Base-by-base conservation (phyloP, 768 basidiomycete genomes). In the Naganishia vaughanmartiniae region DNA sequence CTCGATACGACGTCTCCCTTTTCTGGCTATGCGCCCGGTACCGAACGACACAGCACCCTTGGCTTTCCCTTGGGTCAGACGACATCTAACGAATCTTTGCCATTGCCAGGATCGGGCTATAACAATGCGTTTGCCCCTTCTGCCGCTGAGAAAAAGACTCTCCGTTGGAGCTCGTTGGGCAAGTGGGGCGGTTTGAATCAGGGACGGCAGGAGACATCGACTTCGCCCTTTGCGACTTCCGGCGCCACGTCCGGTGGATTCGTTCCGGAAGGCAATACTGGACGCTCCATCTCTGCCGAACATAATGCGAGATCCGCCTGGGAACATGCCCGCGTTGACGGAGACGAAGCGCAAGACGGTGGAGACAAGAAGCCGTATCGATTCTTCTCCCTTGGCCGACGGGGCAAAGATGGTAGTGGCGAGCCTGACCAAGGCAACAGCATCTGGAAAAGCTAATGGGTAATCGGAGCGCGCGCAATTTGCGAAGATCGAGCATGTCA, bases 91-190 rank as follows among this genome's bases (percentile, higher is more conserved):
- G 80, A 81, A 51, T 75, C 75, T n/a, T 70, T 81, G 12, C 66
- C 68, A 51, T 55, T 74, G 14, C 60, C 73, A 9, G 73, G 73
- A 55, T 46, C 45, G 21, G 74, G 70, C 39, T 67, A 76, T 73
- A 46, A 48, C 70, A 39, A 75, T 71, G 34, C 80, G 71, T 81
- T 81, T 58, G 77, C 80, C 7, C 80, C 80, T 6, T 75, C 75
- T 30, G 76, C 75, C 14, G 74, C 71, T 33, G 80, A 81, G 70
- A 79, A 81, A 72, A 74, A 78, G 68, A 74, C 74, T 46, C 71
- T 81, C 14, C 78, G 78, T 51, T 81, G 78, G 80, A 76, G 76
- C 33, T 76, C 79, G 19, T 65, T 80, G 56, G 70, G 67, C 15
- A 58, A 54, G 46, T 60, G 67, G 57, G 67, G 60, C 10, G 28